Conservation (phyloP, 306 rosid species). For the Malus fusca region DNA sequence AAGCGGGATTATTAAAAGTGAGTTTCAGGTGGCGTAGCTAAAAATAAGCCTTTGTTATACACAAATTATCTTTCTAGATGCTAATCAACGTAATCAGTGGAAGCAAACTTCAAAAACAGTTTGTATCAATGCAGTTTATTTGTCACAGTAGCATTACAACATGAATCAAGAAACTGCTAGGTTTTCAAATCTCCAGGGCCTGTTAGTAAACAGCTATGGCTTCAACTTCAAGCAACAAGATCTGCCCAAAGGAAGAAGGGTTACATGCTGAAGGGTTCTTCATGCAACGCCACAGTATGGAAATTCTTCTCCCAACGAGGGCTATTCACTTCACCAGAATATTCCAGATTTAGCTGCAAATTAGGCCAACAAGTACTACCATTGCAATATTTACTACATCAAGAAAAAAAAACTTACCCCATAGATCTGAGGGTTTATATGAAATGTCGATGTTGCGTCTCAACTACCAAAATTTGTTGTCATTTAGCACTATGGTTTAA, state of each 20-base stretch:
- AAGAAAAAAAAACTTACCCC: background rate
- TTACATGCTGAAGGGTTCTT: background rate
- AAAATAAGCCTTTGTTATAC: too few species aligned
- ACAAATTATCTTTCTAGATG: background rate
- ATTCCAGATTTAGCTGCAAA: background rate
- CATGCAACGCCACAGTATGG: background rate
- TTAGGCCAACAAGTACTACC: background rate
- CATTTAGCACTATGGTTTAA: too few species aligned
- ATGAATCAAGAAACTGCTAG: background rate
- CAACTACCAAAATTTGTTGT: background rate
- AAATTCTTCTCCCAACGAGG: background rate
- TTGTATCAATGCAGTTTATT: background rate
- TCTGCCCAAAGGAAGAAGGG: background rate
- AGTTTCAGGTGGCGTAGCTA: too few species aligned
- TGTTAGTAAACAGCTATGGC: background rate
- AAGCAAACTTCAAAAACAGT: background rate
- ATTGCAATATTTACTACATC: background rate
- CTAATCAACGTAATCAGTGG: background rate
- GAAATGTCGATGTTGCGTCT: background rate
- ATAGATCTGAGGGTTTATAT: too few species aligned
- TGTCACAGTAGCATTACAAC: background rate
- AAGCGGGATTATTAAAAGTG: too few species aligned
- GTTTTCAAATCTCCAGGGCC: background rate
- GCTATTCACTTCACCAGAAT: background rate
- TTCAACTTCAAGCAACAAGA: background rate